Evolutionary conservation across 345 rosid species (phyloP).

Genomic region (Boechera divaricarpa): DNA sequence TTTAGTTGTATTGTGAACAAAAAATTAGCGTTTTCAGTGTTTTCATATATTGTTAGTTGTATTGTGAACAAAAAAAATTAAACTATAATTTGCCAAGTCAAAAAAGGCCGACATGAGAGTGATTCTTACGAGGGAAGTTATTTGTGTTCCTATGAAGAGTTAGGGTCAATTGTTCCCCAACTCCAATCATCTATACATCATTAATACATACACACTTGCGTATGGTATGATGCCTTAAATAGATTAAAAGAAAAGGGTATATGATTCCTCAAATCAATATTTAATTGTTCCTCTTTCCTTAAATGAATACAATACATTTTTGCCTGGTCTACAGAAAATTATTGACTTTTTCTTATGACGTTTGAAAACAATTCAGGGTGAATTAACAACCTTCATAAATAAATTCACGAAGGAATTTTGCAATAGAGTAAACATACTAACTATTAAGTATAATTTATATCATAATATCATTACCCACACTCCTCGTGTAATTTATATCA

Average conservation of each 20-base stretch:
- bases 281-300: constrained; percentile 1
- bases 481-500: not conserved
- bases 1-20: not conserved
- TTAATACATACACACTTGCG: constrained; percentile 24
- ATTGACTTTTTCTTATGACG: constrained; percentile 4
- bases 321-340: constrained; percentile 7
- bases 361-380: not conserved
- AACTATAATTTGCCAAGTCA: constrained; percentile 33
- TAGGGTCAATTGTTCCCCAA: constrained; percentile 26
- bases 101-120: constrained; percentile 26
- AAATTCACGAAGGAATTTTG: not conserved
- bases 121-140: constrained; percentile 39
- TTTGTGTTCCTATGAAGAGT: constrained; percentile 14
- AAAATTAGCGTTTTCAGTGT: not conserved
- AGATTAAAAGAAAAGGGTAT: not conserved
- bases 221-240: constrained; percentile 10
- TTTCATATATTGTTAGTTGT: not conserved
- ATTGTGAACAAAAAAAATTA: constrained; percentile 3
- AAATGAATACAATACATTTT: constrained; percentile 15
- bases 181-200: constrained; percentile 16
- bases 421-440: not conserved
- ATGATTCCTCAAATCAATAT: not conserved
- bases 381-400: not conserved
- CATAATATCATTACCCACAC: not conserved
- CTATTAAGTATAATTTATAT: not conserved